These are phyloP conservation scores for Paracoccidioides lutzii DNA, from an alignment of 2,329 filamentous ascomycete genomes.

Conservation along the genomic window DNA sequence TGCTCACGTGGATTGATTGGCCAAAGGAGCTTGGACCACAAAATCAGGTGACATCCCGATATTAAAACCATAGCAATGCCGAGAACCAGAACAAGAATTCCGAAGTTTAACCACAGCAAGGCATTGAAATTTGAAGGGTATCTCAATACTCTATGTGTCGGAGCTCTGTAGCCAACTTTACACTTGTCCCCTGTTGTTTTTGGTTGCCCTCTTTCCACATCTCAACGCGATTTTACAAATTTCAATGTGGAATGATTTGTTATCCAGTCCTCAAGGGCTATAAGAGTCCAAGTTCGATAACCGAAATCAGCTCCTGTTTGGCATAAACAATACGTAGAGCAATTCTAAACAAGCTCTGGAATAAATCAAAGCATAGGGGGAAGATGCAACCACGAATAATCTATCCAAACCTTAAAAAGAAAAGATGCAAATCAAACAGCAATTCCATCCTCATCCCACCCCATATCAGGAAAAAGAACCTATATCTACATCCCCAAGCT, in stretches of 20 bases:
- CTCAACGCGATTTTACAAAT: too few species aligned
- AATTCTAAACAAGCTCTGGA: not conserved
- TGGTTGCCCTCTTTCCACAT: too few species aligned
- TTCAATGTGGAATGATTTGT: too few species aligned
- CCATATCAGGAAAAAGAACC: not conserved
- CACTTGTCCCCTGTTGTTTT: too few species aligned
- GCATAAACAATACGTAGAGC: too few species aligned
- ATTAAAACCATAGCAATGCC: not conserved
- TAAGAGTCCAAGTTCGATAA: too few species aligned
- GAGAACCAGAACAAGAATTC: not conserved
- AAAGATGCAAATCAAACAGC: not conserved
- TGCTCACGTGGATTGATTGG: not conserved
- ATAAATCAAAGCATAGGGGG: not conserved
- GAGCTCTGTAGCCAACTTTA: not conserved
- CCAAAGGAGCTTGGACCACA: not conserved
- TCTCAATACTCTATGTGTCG: not conserved
- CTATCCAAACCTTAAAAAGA: not conserved
- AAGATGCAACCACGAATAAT: not conserved
- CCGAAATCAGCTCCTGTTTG: too few species aligned
- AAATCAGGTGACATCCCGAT: slow-evolving; percentile 1
- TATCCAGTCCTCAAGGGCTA: too few species aligned
- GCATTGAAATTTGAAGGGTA: too few species aligned
- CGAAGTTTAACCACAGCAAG: not conserved
- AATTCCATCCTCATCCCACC: not conserved
- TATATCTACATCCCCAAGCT: not conserved